Conservation (phyloP, 2,329 filamentous ascomycete genomes). For the Cryoendolithus antarcticus region DNA sequence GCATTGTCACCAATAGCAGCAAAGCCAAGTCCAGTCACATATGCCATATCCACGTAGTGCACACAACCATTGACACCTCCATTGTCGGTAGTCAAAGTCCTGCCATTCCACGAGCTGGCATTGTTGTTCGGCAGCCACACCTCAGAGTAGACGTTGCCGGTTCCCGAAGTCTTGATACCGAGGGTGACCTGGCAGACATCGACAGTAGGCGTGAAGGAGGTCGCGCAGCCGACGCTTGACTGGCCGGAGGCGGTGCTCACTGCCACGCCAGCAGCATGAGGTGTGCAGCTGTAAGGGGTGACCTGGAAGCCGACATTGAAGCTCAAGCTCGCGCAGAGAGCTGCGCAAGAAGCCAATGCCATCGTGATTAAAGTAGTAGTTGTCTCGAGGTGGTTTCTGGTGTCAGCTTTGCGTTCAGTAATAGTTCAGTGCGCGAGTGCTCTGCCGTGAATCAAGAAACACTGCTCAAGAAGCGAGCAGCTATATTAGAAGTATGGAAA, state of each 20-base stretch:
- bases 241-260: slow-evolving; percentile 4
- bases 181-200: slow-evolving; percentile 31
- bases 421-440: too few species aligned
- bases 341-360: neutral
- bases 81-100: slow-evolving; percentile 24
- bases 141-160: slow-evolving; percentile 32
- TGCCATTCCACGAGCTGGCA: slow-evolving; percentile 18
- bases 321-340: slow-evolving; percentile 5
- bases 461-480: too few species aligned
- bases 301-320: slow-evolving; percentile 3
- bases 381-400: too few species aligned
- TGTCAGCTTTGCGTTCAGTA: too few species aligned
- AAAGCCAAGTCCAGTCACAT: slow-evolving; percentile 21
- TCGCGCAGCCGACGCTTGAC: slow-evolving; percentile 11
- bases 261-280: slow-evolving; percentile 1
- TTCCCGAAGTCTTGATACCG: slow-evolving; percentile 27
- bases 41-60: slow-evolving; percentile 21
- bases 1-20: slow-evolving; percentile 24
- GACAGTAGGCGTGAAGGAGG: slow-evolving; percentile 14
- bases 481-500: too few species aligned
- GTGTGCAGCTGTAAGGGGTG: slow-evolving; percentile 5
- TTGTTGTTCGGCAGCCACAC: slow-evolving; percentile 31
- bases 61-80: slow-evolving; percentile 24
- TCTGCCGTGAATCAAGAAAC: too few species aligned
- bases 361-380: too few species aligned